Percentiles rank a stretch among this genome's conserved stretches.
These are phyloP conservation scores for Colletotrichum sp. DNA, from an alignment of 2,329 filamentous ascomycete species.

Conservation along the genomic window DNA sequence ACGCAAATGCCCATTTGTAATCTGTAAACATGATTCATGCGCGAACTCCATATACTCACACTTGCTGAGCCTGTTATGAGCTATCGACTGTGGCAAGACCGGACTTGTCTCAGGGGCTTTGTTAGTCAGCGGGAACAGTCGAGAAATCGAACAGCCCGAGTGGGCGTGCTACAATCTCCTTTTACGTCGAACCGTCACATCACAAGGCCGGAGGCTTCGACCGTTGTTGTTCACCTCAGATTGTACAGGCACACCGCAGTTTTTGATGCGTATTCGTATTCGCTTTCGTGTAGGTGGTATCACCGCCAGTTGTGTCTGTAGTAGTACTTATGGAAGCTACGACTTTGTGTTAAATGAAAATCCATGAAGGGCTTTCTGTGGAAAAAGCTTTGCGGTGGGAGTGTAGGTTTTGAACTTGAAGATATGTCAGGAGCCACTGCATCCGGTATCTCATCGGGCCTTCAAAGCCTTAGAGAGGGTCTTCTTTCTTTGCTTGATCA, in stretches of 20 bases:
- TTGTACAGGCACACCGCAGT: not conserved
- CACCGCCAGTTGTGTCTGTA: not conserved
- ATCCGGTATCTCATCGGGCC: not conserved
- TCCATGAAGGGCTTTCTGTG: not conserved
- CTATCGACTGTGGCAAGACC: not conserved
- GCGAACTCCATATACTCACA: not conserved
- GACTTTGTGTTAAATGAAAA: not conserved
- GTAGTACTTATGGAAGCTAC: not conserved
- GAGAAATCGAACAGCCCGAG: not conserved
- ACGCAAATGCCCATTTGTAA: not conserved
- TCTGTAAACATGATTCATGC: not conserved
- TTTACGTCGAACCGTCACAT: not conserved
- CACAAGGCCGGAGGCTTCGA: not conserved
- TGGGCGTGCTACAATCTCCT: not conserved
- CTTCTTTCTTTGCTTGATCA: slow-evolving; percentile 89
- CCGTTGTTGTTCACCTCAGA: not conserved
- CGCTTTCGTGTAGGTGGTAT: not conserved
- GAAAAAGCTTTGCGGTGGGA: not conserved
- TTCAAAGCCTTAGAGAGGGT: slow-evolving; percentile 60
- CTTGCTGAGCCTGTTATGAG: not conserved
- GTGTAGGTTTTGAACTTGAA: not conserved
- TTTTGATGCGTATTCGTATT: not conserved
- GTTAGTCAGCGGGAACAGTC: not conserved
- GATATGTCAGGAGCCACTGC: no score
- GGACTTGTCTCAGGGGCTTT: not conserved